Conservation (phyloP, 495 filamentous ascomycete genomes). For the Penicillium angulare region DNA sequence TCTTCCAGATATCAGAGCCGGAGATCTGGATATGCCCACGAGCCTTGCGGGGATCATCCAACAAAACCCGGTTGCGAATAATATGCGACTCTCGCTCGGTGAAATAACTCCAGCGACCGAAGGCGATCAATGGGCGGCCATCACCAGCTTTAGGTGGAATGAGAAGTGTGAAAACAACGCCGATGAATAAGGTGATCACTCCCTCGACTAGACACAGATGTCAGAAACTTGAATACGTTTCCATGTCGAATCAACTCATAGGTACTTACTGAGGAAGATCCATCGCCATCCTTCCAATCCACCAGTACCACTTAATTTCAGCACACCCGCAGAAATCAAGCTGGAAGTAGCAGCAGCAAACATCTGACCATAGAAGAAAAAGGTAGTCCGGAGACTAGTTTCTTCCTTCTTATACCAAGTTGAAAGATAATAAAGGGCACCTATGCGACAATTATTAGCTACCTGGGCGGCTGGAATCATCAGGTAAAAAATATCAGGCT, state of each 20-base stretch:
- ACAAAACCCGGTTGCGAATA: slow-evolving; percentile 37
- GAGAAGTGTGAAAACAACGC: slow-evolving; percentile 47
- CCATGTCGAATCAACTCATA: not conserved
- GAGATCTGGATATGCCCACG: slow-evolving; percentile 41
- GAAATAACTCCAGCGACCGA: slow-evolving; percentile 44
- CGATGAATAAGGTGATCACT: slow-evolving; percentile 51
- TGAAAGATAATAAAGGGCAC: slow-evolving; percentile 57
- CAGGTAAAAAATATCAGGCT: slow-evolving; percentile 18
- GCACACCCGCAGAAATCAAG: slow-evolving; percentile 51
- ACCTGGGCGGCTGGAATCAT: slow-evolving; percentile 27
- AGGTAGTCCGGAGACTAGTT: slow-evolving; percentile 50
- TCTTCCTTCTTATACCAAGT: slow-evolving; percentile 60
- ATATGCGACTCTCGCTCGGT: slow-evolving; percentile 43
- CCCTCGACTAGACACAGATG: slow-evolving; percentile 43
- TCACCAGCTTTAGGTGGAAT: slow-evolving; percentile 44
- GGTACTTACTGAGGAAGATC: slow-evolving; percentile 52
- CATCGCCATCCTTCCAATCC: slow-evolving; percentile 60
- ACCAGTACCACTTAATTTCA: slow-evolving; percentile 47
- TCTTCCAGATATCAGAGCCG: slow-evolving; percentile 38
- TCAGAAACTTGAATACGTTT: not conserved
- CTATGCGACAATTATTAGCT: slow-evolving; percentile 33
- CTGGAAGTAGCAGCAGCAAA: slow-evolving; percentile 52
- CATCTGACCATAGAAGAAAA: slow-evolving; percentile 56
- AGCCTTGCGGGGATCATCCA: slow-evolving; percentile 46
- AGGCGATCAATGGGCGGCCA: slow-evolving; percentile 40